Percentiles rank a stretch among this genome's conserved stretches.
Evolutionary conservation across 306 rosid species (phyloP).

Genomic region (Echinosophora koreensis): DNA sequence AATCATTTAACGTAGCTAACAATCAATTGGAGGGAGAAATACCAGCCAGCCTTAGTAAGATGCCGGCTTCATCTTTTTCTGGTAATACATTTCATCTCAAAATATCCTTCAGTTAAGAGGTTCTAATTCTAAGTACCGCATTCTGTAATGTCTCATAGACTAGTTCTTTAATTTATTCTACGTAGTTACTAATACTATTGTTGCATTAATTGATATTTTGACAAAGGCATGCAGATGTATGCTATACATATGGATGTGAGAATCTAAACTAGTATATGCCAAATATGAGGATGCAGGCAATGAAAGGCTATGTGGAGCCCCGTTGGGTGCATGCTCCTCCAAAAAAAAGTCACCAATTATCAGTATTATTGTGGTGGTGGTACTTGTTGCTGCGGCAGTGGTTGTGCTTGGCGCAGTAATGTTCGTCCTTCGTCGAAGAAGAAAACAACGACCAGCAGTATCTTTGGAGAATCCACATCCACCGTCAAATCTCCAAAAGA

Average conservation of each 20-base stretch:
- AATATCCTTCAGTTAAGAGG: no score
- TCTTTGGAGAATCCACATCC: constrained; percentile 57
- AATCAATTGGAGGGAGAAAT: constrained; percentile 75
- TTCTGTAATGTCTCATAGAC: background rate
- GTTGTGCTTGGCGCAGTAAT: constrained; percentile 53
- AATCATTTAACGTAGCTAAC: constrained; percentile 57
- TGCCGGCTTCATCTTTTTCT: constrained; percentile 58
- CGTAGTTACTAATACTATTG: background rate
- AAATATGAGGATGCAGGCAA: constrained; percentile 62
- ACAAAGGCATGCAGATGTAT: no score
- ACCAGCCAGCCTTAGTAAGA: constrained; percentile 51
- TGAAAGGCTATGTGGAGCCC: constrained; percentile 74
- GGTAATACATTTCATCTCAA: constrained; percentile 52
- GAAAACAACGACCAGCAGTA: constrained; percentile 1
- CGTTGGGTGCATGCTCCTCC: constrained; percentile 54
- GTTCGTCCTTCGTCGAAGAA: constrained; percentile 52
- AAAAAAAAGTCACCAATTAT: constrained; percentile 38
- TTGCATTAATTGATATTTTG: no score
- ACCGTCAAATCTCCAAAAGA: constrained; percentile 22
- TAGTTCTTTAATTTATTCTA: background rate
- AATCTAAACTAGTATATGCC: constrained; percentile 2
- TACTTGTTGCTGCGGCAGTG: constrained; percentile 54
- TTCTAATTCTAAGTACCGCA: background rate
- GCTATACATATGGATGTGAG: background rate
- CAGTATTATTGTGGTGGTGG: constrained; percentile 49